These are phyloP conservation scores for Oxyria digyna DNA, from an alignment of 148 eudicot species.

Conservation along the genomic window DNA sequence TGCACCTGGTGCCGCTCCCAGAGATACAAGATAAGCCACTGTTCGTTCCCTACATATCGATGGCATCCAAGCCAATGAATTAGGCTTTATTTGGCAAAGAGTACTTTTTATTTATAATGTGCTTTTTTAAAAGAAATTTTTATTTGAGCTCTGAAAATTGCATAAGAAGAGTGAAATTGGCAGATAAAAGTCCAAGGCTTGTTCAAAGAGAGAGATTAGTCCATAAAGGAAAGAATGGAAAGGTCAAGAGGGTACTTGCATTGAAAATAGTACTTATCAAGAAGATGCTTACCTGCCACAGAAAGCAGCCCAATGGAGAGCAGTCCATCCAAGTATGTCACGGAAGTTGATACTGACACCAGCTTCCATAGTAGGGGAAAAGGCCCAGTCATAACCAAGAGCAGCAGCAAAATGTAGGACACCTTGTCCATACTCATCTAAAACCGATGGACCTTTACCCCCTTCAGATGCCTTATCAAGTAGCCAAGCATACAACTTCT, in stretches of 20 bases:
- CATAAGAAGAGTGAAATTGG: too few species aligned
- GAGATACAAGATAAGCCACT: slow-evolving; percentile 51
- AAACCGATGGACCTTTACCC: slow-evolving; percentile 51
- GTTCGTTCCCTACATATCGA: slow-evolving; percentile 45
- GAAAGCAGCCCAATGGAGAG: slow-evolving; percentile 85
- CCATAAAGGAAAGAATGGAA: not conserved
- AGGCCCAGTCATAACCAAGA: slow-evolving; percentile 76
- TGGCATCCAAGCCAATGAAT: slow-evolving; percentile 4
- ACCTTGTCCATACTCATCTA: slow-evolving; percentile 78
- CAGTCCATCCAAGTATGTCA: slow-evolving; percentile 75
- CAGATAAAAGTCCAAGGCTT: not conserved
- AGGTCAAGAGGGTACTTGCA: not conserved
- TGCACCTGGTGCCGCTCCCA: slow-evolving; percentile 59
- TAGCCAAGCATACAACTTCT: slow-evolving; percentile 56
- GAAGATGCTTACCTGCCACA: slow-evolving; percentile 52
- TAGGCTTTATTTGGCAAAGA: too few species aligned
- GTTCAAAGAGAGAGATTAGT: not conserved
- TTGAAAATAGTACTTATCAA: not conserved
- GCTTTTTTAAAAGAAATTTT: not conserved
- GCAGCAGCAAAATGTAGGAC: slow-evolving; percentile 74
- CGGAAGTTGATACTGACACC: slow-evolving; percentile 75
- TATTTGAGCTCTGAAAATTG: too few species aligned
- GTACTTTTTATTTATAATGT: not conserved
- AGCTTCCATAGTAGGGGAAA: slow-evolving; percentile 52
- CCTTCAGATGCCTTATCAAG: slow-evolving; percentile 54